Percentiles rank a stretch among this genome's conserved stretches.
Evolutionary conservation across 768 basidiomycete genomes (phyloP).

Genomic region (Podaxis rugospora): DNA sequence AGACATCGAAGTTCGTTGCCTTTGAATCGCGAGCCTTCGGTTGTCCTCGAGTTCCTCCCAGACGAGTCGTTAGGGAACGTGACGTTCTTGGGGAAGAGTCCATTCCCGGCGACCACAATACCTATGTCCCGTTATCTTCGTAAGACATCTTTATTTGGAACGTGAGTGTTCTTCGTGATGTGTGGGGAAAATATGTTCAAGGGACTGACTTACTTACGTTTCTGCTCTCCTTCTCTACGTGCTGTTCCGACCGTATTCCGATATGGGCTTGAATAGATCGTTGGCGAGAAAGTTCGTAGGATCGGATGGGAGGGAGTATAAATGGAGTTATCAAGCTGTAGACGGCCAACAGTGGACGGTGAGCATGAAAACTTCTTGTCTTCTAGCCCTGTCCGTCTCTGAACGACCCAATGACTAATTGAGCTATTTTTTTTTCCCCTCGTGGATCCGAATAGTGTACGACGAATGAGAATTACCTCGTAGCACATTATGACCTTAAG

Average conservation of each 20-base stretch:
- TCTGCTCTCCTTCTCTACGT: neutral
- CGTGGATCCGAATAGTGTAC: slow-evolving; percentile 40
- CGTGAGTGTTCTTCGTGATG: slow-evolving; percentile 37
- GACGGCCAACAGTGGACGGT: slow-evolving; percentile 75
- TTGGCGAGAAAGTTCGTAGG: slow-evolving; percentile 64
- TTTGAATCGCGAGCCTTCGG: slow-evolving; percentile 46
- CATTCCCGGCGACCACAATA: slow-evolving; percentile 33
- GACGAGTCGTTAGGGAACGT: slow-evolving; percentile 58
- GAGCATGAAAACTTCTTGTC: slow-evolving; percentile 25
- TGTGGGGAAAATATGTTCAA: neutral
- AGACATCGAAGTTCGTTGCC: slow-evolving; percentile 53
- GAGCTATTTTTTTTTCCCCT: neutral
- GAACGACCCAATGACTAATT: neutral
- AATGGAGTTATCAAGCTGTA: slow-evolving; percentile 54
- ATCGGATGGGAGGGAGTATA: slow-evolving; percentile 67
- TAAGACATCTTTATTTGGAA: slow-evolving; percentile 60
- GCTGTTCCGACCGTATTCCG: slow-evolving; percentile 4
- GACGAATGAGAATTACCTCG: slow-evolving; percentile 39
- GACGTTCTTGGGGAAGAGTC: slow-evolving; percentile 39
- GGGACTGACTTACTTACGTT: neutral
- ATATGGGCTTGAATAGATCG: slow-evolving; percentile 37
- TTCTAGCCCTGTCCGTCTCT: neutral
- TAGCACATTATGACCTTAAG: slow-evolving; percentile 65
- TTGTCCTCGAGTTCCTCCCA: slow-evolving; percentile 56
- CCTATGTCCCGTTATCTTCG: slow-evolving; percentile 63